Base-by-base conservation (phyloP, 208 protist species). In the Entamoeba invadens region DNA sequence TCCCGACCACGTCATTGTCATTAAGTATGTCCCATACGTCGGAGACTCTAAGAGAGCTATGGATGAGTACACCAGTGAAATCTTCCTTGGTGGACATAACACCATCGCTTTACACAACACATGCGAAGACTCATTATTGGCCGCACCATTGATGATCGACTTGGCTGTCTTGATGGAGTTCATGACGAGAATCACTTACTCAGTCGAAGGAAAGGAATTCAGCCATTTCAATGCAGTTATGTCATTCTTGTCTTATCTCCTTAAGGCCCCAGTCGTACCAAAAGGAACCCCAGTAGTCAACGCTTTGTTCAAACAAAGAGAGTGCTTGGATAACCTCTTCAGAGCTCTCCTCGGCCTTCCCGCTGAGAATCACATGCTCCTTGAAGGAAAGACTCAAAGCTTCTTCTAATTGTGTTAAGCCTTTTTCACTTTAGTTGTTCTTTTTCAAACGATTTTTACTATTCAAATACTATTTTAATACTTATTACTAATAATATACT, bases 51-150 rank as follows among this genome's bases (percentile, higher is more conserved):
- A 99, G 97, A 97, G 98, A 91, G 98, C 98, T 35, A 96, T 99
- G 95, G 98, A 99, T 95, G 98, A 99, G 97, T 99, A 99, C 96
- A 97, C 96, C 35, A 98, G 97, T 42, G 97, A 98, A 93, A 99
- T 99, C 94, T 99, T 99, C 96, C 98, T 99, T 97, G 97, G 98
- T 91, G 98, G 98, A 45, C 94, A 94, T 95, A 98, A 98, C 94
- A 98, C 97, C 96, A 96, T 98, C 18, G 96, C 96, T 51, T 94
- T 99, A 93, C 98, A 99, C 96, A 99, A 99, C 96, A 98, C 97
- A 46, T 99, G 98, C 95, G 98, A 99, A 96, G 98, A 99, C 96
- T 99, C 98, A 3, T 96, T 99, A 10, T 96, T 99, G 0, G 98
- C 98, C 45, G 95, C 98, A 35, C 98, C 98, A 91, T 95, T 99